Percentiles rank a stretch among this genome's conserved stretches.
Evolutionary conservation across 2,329 filamentous ascomycete genomes (phyloP).

Genomic region (Aspergillus ochraceoroseus): DNA sequence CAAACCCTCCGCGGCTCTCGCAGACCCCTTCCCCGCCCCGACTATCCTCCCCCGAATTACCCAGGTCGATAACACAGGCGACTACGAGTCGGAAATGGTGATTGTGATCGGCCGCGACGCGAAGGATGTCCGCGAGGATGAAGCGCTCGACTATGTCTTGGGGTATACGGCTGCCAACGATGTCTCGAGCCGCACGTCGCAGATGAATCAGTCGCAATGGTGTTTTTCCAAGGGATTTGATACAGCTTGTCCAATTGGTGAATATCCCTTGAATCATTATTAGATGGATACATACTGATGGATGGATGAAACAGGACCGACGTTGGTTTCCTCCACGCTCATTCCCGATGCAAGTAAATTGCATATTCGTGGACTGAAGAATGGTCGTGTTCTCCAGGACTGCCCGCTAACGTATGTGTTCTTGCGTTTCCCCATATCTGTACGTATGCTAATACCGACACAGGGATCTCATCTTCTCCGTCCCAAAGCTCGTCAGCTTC

Average conservation of each 20-base stretch:
- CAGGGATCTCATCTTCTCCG: conserved; percentile 53
- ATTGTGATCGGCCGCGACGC: conserved; percentile 52
- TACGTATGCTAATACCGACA: neutral
- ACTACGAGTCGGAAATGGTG: conserved; percentile 58
- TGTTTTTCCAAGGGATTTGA: conserved; percentile 59
- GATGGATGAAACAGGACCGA: conserved; percentile 39
- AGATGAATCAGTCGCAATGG: conserved; percentile 54
- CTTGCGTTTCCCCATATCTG: neutral
- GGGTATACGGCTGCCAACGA: conserved; percentile 63
- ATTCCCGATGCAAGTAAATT: conserved; percentile 33
- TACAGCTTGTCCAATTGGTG: conserved; percentile 51
- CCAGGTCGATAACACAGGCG: conserved; percentile 51
- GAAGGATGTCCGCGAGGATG: conserved; percentile 53
- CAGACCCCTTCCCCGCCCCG: conserved; percentile 51
- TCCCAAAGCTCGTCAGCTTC: conserved; percentile 44
- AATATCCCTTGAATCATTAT: conserved; percentile 2
- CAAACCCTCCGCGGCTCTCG: conserved; percentile 53
- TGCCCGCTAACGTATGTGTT: conserved; percentile 40
- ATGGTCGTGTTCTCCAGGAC: conserved; percentile 51
- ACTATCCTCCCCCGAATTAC: conserved; percentile 53
- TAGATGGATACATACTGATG: neutral
- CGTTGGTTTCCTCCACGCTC: conserved; percentile 43
- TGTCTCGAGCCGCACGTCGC: conserved; percentile 55
- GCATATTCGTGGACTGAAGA: conserved; percentile 41
- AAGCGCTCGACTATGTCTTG: conserved; percentile 57